These are phyloP conservation scores for Pharnaceum exiguum DNA, from an alignment of 148 eudicot genomes.

Conservation along the genomic window DNA sequence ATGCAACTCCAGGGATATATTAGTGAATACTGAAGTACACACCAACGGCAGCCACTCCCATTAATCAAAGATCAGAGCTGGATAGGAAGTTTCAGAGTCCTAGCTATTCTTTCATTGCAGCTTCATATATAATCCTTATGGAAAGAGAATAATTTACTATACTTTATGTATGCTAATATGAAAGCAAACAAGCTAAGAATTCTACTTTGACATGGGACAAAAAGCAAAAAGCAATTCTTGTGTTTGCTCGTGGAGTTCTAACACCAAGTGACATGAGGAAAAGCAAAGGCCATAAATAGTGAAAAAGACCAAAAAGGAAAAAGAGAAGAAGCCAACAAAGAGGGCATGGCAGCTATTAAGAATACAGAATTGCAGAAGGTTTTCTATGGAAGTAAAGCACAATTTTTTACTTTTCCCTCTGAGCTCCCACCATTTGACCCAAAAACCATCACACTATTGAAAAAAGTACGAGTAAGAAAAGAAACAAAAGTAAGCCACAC, in stretches of 20 bases:
- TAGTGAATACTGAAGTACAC: no score
- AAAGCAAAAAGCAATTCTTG: no score
- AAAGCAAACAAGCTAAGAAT: conserved; percentile 6
- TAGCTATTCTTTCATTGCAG: conserved; percentile 1
- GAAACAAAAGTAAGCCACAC: background rate
- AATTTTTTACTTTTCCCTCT: background rate
- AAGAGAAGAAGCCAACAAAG: background rate
- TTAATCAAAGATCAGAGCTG: background rate
- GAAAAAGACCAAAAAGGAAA: background rate
- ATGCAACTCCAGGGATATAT: background rate
- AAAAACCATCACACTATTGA: background rate
- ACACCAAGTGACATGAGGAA: no score
- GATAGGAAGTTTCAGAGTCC: conserved; percentile 3
- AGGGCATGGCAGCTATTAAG: no score
- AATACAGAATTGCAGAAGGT: conserved; percentile 9
- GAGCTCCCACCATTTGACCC: background rate
- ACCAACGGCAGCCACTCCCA: background rate
- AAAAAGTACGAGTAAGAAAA: background rate
- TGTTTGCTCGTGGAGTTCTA: no score
- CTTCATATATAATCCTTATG: conserved; percentile 3
- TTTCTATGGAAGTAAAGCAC: conserved; percentile 25
- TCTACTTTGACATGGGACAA: background rate
- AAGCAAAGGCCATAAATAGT: conserved; percentile 1
- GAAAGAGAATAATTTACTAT: conserved; percentile 21
- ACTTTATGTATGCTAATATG: conserved; percentile 11